These are phyloP conservation scores for Pichia sp. DNA, from an alignment of 1,139 yeast genomes.

Conservation along the genomic window DNA sequence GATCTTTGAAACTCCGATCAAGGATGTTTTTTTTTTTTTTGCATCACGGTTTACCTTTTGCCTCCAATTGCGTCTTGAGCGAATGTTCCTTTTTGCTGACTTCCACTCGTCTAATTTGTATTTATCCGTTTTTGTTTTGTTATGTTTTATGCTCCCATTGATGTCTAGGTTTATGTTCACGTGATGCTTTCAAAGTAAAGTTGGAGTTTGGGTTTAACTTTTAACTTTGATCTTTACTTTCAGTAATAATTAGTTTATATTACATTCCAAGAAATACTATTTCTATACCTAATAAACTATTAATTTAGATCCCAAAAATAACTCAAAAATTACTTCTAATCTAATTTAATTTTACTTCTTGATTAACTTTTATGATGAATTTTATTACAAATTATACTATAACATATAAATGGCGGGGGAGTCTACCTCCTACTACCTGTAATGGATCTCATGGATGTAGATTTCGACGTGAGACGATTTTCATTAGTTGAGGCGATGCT, in stretches of 20 bases:
- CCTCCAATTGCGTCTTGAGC: no score
- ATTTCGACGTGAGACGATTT: slow-evolving; percentile 1
- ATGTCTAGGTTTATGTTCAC: slow-evolving; percentile 3
- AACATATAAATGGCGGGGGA: not conserved
- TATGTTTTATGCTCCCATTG: slow-evolving; percentile 2
- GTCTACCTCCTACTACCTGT: not conserved
- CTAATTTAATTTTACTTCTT: not conserved
- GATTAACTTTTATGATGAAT: not conserved
- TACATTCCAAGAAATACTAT: not conserved
- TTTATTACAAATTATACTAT: not conserved
- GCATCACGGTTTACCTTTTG: no score
- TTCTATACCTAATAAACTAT: not conserved
- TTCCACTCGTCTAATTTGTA: slow-evolving; percentile 3
- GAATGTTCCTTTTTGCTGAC: not conserved
- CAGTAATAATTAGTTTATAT: not conserved
- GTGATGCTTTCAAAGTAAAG: not conserved
- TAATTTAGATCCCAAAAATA: not conserved
- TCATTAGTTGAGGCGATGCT: not conserved
- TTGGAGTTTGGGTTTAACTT: not conserved
- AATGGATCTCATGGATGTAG: slow-evolving; percentile 3
- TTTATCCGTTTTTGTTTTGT: slow-evolving; percentile 6
- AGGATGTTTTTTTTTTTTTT: no score
- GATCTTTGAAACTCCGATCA: not conserved
- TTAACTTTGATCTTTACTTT: not conserved
- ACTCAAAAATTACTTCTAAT: not conserved